A percentile compares a stretch with the other conserved stretches of the same genome.
Conservation (phyloP, 2,329 filamentous ascomycete genomes). For the Decorospora gaudefroyi region DNA sequence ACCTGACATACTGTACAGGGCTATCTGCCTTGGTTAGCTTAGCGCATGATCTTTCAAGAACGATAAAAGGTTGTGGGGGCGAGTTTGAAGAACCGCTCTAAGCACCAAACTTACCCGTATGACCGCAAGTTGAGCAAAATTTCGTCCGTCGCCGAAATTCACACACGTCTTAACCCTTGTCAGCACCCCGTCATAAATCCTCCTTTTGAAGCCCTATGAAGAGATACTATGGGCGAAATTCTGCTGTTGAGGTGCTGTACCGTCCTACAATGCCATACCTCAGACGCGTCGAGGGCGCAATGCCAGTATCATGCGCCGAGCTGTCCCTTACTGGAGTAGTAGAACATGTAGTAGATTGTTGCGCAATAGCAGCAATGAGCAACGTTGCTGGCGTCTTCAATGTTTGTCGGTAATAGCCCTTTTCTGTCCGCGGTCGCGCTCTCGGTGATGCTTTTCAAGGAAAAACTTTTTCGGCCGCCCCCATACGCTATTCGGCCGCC, state of each 20-base stretch:
- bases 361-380: constrained; percentile 54
- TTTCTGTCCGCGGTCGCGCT: constrained; percentile 50
- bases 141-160: no score
- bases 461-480: no score
- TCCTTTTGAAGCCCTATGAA: constrained; percentile 54
- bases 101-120: background rate
- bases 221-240: constrained; percentile 54
- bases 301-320: constrained; percentile 56
- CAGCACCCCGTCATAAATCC: no score
- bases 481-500: no score
- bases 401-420: constrained; percentile 56
- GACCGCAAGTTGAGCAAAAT: background rate
- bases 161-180: constrained; percentile 22
- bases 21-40: no score
- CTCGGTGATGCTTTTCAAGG: no score
- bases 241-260: constrained; percentile 30
- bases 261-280: constrained; percentile 59
- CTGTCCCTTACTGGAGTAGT: no score
- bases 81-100: background rate
- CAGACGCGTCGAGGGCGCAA: constrained; percentile 54
- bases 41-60: no score
- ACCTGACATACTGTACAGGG: background rate
- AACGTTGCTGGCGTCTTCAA: constrained; percentile 49
- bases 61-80: no score
- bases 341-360: constrained; percentile 59